Conservation (phyloP, 345 rosid genomes). For the Gossypium rotundifolium region DNA sequence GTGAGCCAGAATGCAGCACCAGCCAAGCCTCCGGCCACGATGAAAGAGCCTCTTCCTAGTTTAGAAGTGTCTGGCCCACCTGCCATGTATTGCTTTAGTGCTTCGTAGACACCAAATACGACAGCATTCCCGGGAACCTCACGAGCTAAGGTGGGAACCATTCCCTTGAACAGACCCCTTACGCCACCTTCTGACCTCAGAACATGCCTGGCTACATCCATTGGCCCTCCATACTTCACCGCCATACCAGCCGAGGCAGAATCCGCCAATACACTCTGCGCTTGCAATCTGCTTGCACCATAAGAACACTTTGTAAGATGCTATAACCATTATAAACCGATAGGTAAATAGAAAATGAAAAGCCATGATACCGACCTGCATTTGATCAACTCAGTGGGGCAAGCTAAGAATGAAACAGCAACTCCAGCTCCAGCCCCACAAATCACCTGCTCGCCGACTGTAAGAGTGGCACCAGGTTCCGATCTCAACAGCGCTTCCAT, state of each 20-base stretch:
- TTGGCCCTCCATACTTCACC: constrained; percentile 83
- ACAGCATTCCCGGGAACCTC: constrained; percentile 93
- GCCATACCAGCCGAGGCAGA: constrained; percentile 45
- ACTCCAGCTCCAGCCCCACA: constrained; percentile 96
- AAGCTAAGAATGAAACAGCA: constrained; percentile 95
- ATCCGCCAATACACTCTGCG: constrained; percentile 66
- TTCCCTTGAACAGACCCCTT: constrained; percentile 88
- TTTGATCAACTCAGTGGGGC: constrained; percentile 96
- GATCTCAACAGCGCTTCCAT: constrained; percentile 85
- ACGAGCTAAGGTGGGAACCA: constrained; percentile 82
- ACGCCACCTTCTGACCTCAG: constrained; percentile 84
- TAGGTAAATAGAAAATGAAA: background rate
- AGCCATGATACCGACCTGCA: constrained; percentile 57
- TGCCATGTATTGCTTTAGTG: constrained; percentile 62
- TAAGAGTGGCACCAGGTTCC: constrained; percentile 69
- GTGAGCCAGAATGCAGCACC: constrained; percentile 81
- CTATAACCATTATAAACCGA: background rate
- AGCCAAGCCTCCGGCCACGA: constrained; percentile 84
- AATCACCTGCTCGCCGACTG: constrained; percentile 66
- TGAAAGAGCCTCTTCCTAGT: constrained; percentile 73
- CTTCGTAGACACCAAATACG: constrained; percentile 87
- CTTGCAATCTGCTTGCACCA: constrained; percentile 65
- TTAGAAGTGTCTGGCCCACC: constrained; percentile 89
- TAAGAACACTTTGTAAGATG: background rate
- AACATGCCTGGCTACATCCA: constrained; percentile 92